Conservation (phyloP, 805 yeast species). For the Citeromyces nyonsensis region DNA sequence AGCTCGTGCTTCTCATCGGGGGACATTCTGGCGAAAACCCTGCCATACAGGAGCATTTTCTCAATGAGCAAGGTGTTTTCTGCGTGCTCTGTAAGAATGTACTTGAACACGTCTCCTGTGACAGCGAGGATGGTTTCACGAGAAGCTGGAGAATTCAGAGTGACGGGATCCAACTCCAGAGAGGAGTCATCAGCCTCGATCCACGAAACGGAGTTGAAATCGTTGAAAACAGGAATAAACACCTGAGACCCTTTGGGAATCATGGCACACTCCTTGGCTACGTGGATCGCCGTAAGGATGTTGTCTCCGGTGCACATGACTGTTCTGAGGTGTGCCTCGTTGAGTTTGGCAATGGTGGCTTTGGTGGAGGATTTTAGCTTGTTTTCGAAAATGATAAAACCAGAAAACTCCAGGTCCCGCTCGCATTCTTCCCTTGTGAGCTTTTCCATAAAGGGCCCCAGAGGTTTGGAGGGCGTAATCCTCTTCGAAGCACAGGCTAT, state of each 20-base stretch:
- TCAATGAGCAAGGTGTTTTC: slow-evolving; percentile 22
- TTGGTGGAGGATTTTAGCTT: slow-evolving; percentile 62
- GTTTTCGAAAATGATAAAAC: slow-evolving; percentile 88
- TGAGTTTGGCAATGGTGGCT: slow-evolving; percentile 40
- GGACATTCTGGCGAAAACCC: slow-evolving; percentile 91
- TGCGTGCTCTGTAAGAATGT: slow-evolving; percentile 43
- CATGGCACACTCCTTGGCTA: slow-evolving; percentile 72
- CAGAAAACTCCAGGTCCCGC: slow-evolving; percentile 53
- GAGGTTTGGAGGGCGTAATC: slow-evolving; percentile 17
- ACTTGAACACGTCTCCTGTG: slow-evolving; percentile 85
- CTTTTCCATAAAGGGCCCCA: slow-evolving; percentile 26
- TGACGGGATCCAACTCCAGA: slow-evolving; percentile 42
- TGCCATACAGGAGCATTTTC: slow-evolving; percentile 51
- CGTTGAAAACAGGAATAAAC: slow-evolving; percentile 47
- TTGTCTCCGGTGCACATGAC: slow-evolving; percentile 98
- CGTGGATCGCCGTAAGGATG: slow-evolving; percentile 86
- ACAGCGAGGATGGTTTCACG: slow-evolving; percentile 56
- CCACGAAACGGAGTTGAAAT: slow-evolving; percentile 33
- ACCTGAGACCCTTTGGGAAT: slow-evolving; percentile 27
- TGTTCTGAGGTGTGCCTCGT: slow-evolving; percentile 61
- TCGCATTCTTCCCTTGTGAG: slow-evolving; percentile 55
- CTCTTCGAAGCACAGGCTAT: slow-evolving; percentile 64
- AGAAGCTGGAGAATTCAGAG: slow-evolving; percentile 31
- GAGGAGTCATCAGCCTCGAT: slow-evolving; percentile 49
- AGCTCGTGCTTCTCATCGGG: slow-evolving; percentile 97